Conservation (phyloP, 495 filamentous ascomycete genomes). For the Haplographium delicatum region DNA sequence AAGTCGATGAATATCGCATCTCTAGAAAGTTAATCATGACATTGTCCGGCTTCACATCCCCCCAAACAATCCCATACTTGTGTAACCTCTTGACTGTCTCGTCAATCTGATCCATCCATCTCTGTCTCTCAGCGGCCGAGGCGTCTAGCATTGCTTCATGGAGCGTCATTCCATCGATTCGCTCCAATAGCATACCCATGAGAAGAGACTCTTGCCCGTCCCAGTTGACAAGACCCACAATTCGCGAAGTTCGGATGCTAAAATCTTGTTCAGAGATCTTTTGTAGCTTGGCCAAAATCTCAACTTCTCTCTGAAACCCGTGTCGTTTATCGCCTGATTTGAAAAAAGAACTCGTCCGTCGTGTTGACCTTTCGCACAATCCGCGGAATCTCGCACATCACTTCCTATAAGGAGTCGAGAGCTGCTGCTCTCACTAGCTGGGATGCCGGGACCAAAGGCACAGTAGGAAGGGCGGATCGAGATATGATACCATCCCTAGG, state of each 20-base stretch:
- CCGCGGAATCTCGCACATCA: constrained; percentile 1
- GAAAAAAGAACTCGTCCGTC: constrained; percentile 2
- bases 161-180: background rate
- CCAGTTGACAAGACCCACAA: background rate
- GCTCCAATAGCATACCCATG: background rate
- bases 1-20: background rate
- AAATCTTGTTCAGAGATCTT: background rate
- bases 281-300: background rate
- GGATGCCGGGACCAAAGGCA: background rate
- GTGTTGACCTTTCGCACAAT: constrained; percentile 1
- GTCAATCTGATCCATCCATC: background rate
- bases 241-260: background rate
- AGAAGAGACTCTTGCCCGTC: background rate
- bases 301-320: constrained; percentile 4
- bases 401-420: constrained; percentile 1
- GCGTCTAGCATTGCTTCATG: background rate
- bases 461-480: constrained; percentile 1
- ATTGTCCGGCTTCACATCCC: background rate
- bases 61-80: background rate
- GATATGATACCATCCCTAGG: constrained; percentile 2
- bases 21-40: background rate
- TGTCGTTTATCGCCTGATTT: constrained; percentile 2
- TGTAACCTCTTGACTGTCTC: background rate
- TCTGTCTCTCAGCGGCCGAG: background rate
- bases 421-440: background rate